Evolutionary conservation across 1,284 basidiomycete genomes (phyloP).

Genomic region (Ceratobasidium sp.): DNA sequence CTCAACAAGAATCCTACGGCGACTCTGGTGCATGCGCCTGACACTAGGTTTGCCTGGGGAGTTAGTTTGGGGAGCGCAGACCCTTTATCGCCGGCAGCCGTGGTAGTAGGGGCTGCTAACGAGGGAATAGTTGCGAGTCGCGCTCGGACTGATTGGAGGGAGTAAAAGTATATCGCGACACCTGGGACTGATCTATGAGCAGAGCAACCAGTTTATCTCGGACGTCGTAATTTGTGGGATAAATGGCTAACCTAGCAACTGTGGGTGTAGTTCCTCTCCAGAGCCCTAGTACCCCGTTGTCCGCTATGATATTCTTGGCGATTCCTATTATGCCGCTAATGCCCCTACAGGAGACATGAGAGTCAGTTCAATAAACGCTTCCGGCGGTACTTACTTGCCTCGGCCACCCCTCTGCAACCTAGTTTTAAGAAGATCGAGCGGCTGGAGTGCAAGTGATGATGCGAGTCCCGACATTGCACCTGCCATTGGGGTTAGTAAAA

Average conservation of each 20-base stretch:
- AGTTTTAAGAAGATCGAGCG: slow-evolving; percentile 88
- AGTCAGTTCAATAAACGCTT: not conserved
- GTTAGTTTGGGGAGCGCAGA: slow-evolving; percentile 81
- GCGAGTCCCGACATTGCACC: slow-evolving; percentile 59
- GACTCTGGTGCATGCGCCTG: slow-evolving; percentile 87
- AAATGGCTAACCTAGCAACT: slow-evolving; percentile 63
- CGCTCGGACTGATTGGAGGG: slow-evolving; percentile 77
- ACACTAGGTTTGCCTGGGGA: slow-evolving; percentile 82
- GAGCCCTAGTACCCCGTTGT: slow-evolving; percentile 69
- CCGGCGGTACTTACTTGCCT: slow-evolving; percentile 45
- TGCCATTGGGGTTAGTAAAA: not conserved
- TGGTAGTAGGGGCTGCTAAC: slow-evolving; percentile 53
- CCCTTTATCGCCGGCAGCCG: slow-evolving; percentile 45
- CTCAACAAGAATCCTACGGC: slow-evolving; percentile 88
- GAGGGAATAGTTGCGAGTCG: slow-evolving; percentile 70
- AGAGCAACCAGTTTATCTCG: not conserved
- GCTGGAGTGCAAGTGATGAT: slow-evolving; percentile 76
- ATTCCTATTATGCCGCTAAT: slow-evolving; percentile 56
- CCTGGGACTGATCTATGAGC: slow-evolving; percentile 84
- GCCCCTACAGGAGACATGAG: slow-evolving; percentile 48
- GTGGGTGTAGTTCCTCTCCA: slow-evolving; percentile 90
- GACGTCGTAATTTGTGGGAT: not conserved
- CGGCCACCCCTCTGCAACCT: slow-evolving; percentile 78
- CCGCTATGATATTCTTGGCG: slow-evolving; percentile 63
- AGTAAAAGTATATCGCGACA: slow-evolving; percentile 90